Evolutionary conservation across 805 yeast species (phyloP).

Genomic region (Cyberlindnera galapagoensis): DNA sequence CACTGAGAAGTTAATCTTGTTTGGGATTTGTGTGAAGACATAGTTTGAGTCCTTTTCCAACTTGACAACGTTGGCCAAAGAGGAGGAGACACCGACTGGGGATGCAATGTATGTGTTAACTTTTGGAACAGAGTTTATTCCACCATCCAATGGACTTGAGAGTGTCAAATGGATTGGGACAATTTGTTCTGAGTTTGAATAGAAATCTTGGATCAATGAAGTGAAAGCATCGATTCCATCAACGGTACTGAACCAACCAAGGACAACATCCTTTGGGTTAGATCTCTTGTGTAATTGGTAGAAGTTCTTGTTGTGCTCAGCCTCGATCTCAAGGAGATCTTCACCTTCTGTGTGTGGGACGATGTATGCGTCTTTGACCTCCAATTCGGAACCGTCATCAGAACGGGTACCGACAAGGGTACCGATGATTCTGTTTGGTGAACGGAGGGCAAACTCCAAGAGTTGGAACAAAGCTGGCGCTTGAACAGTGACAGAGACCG

Average conservation of each 20-base stretch:
- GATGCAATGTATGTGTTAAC: constrained; percentile 71
- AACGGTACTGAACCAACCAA: constrained; percentile 79
- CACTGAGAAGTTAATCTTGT: constrained; percentile 48
- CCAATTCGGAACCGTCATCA: constrained; percentile 74
- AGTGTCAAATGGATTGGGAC: constrained; percentile 79
- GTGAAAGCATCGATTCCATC: constrained; percentile 61
- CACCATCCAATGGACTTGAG: constrained; percentile 40
- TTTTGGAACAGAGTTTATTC: constrained; percentile 39
- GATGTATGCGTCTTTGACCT: constrained; percentile 67
- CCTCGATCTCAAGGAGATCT: constrained; percentile 72
- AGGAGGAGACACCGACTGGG: constrained; percentile 53
- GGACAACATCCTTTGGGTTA: constrained; percentile 68
- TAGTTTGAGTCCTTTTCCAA: constrained; percentile 38
- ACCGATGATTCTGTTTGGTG: constrained; percentile 66
- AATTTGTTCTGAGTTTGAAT: constrained; percentile 61
- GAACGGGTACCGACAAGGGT: constrained; percentile 76
- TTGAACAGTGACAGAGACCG: constrained; percentile 51
- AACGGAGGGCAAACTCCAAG: constrained; percentile 61
- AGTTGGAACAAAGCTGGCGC: constrained; percentile 71
- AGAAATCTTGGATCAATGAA: constrained; percentile 76
- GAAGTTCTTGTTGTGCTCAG: constrained; percentile 65
- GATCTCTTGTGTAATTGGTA: constrained; percentile 69
- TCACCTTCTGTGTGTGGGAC: constrained; percentile 75
- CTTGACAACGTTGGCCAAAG: constrained; percentile 29
- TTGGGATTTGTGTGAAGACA: constrained; percentile 73